Evolutionary conservation across 306 rosid species (phyloP).

Genomic region (Vigna mungo): DNA sequence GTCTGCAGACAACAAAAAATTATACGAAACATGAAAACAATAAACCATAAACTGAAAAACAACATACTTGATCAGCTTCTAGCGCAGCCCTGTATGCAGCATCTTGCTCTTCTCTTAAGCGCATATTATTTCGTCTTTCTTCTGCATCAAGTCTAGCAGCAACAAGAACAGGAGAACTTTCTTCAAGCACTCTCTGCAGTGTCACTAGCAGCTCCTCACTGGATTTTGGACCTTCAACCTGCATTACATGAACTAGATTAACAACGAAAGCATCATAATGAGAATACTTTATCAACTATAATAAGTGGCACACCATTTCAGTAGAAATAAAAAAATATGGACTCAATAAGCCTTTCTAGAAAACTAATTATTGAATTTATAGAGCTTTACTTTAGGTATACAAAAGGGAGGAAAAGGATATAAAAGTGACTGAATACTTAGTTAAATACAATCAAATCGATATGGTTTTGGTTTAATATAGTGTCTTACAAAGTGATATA

Average conservation of each 20-base stretch:
- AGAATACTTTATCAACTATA: slow-evolving; percentile 34
- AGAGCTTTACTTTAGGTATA: neutral
- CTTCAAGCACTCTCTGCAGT: slow-evolving; percentile 91
- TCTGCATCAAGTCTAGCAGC: slow-evolving; percentile 89
- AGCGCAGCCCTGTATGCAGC: slow-evolving; percentile 99
- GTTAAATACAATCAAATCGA: neutral
- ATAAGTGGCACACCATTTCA: slow-evolving; percentile 28
- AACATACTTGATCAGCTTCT: slow-evolving; percentile 96
- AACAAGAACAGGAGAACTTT: slow-evolving; percentile 85
- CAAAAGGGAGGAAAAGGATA: neutral
- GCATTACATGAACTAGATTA: slow-evolving; percentile 44
- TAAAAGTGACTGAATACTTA: neutral
- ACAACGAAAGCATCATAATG: slow-evolving; percentile 24
- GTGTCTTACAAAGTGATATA: neutral
- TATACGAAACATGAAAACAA: neutral
- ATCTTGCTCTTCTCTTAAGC: slow-evolving; percentile 98
- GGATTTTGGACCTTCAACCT: slow-evolving; percentile 93
- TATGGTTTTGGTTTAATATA: neutral
- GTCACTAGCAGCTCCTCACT: slow-evolving; percentile 82
- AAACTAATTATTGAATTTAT: neutral
- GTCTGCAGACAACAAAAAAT: slow-evolving; percentile 12
- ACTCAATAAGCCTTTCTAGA: slow-evolving; percentile 6
- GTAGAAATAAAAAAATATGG: slow-evolving; percentile 14
- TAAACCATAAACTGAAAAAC: slow-evolving; percentile 19
- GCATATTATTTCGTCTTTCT: slow-evolving; percentile 78